phyloP scores from a whole-genome alignment of 371 early-diverging fungal species.

The Amoeboaphelidium protococcarum region DNA sequence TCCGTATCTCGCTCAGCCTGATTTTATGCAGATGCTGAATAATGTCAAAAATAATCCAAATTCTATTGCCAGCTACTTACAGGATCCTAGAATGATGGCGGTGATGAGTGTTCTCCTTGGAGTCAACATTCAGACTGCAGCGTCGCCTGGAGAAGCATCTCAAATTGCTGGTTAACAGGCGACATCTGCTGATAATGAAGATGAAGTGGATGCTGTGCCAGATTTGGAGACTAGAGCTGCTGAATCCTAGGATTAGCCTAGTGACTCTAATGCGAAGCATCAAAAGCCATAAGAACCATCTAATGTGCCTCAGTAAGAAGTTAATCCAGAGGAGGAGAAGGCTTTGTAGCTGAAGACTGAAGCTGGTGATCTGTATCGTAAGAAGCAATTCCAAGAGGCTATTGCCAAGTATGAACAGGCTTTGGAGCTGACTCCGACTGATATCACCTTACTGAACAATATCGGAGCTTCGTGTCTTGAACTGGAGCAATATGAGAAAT shows the following conservation, averaged over 20 bases:
- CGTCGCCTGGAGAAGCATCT: not conserved
- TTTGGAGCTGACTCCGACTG: conserved; percentile 57
- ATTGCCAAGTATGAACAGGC: conserved; percentile 68
- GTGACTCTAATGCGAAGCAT: no score
- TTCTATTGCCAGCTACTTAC: conserved; percentile 4
- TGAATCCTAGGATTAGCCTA: no score
- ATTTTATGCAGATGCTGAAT: conserved; percentile 30
- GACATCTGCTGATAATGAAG: not conserved
- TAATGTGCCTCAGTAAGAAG: no score
- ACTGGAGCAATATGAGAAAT: conserved; percentile 62
- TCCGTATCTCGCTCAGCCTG: conserved; percentile 34
- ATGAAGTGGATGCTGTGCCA: conserved; percentile 5
- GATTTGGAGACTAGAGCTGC: conserved; percentile 5
- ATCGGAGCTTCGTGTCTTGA: conserved; percentile 84
- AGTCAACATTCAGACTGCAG: not conserved
- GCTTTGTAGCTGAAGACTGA: conserved; percentile 23
- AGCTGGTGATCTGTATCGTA: conserved; percentile 59
- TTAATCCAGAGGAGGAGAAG: conserved; percentile 13
- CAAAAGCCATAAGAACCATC: no score
- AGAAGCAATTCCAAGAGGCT: conserved; percentile 68
- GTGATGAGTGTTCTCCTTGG: not conserved
- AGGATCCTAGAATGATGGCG: not conserved
- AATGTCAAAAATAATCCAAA: conserved; percentile 18
- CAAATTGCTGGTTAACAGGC: not conserved
- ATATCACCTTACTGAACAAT: conserved; percentile 78